These are phyloP conservation scores for Boletellus sp. DNA, from an alignment of 768 basidiomycete species.

Conservation along the genomic window DNA sequence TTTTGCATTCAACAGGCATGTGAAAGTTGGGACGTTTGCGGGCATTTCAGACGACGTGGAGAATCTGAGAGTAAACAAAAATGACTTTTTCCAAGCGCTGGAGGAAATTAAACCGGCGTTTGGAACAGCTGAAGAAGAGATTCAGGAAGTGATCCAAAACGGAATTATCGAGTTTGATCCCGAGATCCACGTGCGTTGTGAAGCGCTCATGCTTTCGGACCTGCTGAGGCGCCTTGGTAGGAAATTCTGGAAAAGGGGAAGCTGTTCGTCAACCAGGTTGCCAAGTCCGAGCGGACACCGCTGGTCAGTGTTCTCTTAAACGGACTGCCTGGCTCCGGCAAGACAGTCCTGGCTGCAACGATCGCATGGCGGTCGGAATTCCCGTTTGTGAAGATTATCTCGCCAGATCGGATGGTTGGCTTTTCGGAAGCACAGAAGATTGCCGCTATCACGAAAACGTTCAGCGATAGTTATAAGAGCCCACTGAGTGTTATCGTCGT, in stretches of 20 bases:
- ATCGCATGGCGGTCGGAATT: constrained; percentile 92
- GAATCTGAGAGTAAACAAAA: constrained; percentile 79
- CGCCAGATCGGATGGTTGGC: constrained; percentile 96
- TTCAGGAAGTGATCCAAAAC: constrained; percentile 89
- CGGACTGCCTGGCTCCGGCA: constrained; percentile 88
- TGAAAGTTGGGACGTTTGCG: constrained; percentile 96
- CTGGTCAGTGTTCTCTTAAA: constrained; percentile 88
- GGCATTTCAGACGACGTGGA: constrained; percentile 96
- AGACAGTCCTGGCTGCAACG: constrained; percentile 90
- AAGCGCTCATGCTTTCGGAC: background rate
- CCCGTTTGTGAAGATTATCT: constrained; percentile 97
- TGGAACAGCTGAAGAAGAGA: constrained; percentile 96
- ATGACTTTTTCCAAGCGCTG: constrained; percentile 86
- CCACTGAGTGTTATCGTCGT: constrained; percentile 94
- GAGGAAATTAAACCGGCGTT: constrained; percentile 96
- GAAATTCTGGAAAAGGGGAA: constrained; percentile 82
- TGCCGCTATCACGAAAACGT: constrained; percentile 84
- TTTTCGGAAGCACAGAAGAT: constrained; percentile 93
- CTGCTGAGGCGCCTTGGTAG: constrained; percentile 38
- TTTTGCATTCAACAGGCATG: constrained; percentile 97
- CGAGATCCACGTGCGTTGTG: constrained; percentile 59
- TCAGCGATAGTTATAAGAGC: constrained; percentile 95
- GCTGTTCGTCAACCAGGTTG: constrained; percentile 91
- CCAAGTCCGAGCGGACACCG: constrained; percentile 83
- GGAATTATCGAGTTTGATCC: constrained; percentile 89